Base-by-base conservation (phyloP, 192 early-diverging fungal genomes). In the Coemansia sp. region DNA sequence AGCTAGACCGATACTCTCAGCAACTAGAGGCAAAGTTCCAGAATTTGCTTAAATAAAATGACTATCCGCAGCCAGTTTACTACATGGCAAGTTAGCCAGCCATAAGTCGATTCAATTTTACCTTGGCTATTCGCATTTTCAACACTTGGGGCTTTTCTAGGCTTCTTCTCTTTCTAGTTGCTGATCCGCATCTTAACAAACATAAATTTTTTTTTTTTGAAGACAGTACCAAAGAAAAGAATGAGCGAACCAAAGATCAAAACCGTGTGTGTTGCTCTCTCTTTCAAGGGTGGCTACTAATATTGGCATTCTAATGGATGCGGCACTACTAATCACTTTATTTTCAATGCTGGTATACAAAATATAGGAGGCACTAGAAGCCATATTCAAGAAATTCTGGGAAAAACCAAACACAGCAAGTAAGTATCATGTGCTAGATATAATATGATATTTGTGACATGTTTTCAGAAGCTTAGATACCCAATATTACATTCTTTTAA, bases 331-430 rank as follows among this genome's bases (percentile, higher is more conserved):
- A 34, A 41, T 7, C 27, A 22, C 9, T 18, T 54, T 62, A 16
- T 16, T 25, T 28, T 28, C 3, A 8, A 25, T 41, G 34, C 18
- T 18, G 32, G 25, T 19, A 27, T 26, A 55, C 3, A 24, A 25
- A 23, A 19, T 26, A 23, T 73, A 73, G 68, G 78, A 81, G 48
- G 60, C 72, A 2, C 16, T 81, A 6, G 72, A 81, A 22, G 69
- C 78, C 26, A 74, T 81, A 57, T 81, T 74, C 62, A 81, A 81
- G 55, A 30, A 50, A 5, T 72, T 54, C 12, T 81, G 78, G 78
- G 67, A 60, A 44, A 71, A 68, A 10, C 44, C 72, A 21, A 74
- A 74, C 38, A 81, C 78, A 0, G 64, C 49, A 9, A 74, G 71
- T 74, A 79, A 52, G 65, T 64, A 48, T 53, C 16, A 0, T 21